A percentile compares a stretch with the other conserved stretches of the same genome.
Evolutionary conservation across 768 basidiomycete genomes (phyloP).

Genomic region (Rhodotorula babjevae): DNA sequence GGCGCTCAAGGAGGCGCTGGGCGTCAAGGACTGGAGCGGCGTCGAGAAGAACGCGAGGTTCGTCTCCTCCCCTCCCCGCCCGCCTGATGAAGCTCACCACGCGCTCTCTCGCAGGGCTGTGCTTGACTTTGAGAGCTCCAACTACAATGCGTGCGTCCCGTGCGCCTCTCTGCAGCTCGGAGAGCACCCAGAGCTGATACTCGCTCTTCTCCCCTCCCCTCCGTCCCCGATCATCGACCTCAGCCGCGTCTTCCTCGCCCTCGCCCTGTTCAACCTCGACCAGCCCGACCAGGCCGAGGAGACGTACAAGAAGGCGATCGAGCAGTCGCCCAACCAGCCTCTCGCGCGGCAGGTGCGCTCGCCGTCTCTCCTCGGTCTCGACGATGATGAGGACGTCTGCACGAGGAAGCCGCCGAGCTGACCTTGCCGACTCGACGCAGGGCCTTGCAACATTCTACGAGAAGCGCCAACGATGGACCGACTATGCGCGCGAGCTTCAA

Average conservation of each 20-base stretch:
- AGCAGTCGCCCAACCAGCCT: constrained; percentile 61
- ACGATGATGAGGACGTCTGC: not conserved
- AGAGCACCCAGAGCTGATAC: not conserved
- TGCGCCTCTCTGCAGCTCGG: not conserved
- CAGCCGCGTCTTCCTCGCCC: constrained; percentile 79
- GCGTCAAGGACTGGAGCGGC: constrained; percentile 65
- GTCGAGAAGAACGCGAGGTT: constrained; percentile 65
- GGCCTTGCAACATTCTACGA: constrained; percentile 72
- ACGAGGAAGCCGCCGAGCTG: not conserved
- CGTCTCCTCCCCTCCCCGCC: constrained; percentile 44
- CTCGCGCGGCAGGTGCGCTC: constrained; percentile 53
- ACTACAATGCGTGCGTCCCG: constrained; percentile 73
- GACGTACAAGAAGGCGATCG: constrained; percentile 74
- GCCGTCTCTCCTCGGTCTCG: not conserved
- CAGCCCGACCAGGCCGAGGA: constrained; percentile 71
- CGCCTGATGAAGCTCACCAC: constrained; percentile 44
- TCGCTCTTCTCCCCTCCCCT: not conserved
- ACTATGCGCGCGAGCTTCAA: constrained; percentile 56
- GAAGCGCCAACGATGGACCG: constrained; percentile 57
- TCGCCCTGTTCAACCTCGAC: constrained; percentile 71
- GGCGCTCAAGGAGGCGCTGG: constrained; percentile 66
- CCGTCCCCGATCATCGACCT: not conserved
- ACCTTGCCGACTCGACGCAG: constrained; percentile 47
- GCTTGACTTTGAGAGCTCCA: constrained; percentile 59
- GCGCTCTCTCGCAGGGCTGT: constrained; percentile 29